Evolutionary conservation across 139 green algal species (phyloP).

Genomic region (Auxenochlorella pyrenoidosa): DNA sequence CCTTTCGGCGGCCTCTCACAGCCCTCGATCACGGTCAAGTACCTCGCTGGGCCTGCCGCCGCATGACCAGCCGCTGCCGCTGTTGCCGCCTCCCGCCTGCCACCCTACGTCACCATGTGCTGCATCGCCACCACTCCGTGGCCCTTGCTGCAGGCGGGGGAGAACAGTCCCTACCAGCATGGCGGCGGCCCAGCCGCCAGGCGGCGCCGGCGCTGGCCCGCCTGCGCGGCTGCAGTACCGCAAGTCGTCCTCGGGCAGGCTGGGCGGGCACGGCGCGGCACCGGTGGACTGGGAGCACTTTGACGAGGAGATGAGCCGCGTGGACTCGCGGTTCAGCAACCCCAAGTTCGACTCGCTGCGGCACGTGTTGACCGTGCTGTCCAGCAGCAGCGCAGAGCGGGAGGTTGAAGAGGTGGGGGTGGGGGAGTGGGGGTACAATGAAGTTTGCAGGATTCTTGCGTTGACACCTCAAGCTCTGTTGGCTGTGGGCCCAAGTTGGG

Average conservation of each 20-base stretch:
- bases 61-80: neutral
- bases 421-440: neutral
- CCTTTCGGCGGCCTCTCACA: too few species aligned
- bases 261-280: neutral
- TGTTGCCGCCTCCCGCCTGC: neutral
- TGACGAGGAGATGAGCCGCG: constrained; percentile 64
- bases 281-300: constrained; percentile 71
- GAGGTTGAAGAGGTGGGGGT: constrained; percentile 62
- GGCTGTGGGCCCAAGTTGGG: too few species aligned
- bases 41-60: neutral
- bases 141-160: too few species aligned
- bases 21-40: too few species aligned
- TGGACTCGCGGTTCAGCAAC: constrained; percentile 58
- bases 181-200: too few species aligned
- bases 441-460: too few species aligned
- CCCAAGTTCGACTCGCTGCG: constrained; percentile 78
- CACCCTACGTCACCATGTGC: too few species aligned
- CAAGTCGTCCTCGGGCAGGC: neutral
- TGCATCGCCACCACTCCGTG: too few species aligned
- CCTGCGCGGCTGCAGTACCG: neutral
- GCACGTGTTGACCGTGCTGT: constrained; percentile 82
- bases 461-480: too few species aligned
- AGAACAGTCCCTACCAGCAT: too few species aligned
- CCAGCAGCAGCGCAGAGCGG: constrained; percentile 61
- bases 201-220: neutral